A percentile compares a stretch with the other conserved stretches of the same genome.
Evolutionary conservation across 164 flowering plant species (phyloP).

Genomic region (Taxillus chinensis): DNA sequence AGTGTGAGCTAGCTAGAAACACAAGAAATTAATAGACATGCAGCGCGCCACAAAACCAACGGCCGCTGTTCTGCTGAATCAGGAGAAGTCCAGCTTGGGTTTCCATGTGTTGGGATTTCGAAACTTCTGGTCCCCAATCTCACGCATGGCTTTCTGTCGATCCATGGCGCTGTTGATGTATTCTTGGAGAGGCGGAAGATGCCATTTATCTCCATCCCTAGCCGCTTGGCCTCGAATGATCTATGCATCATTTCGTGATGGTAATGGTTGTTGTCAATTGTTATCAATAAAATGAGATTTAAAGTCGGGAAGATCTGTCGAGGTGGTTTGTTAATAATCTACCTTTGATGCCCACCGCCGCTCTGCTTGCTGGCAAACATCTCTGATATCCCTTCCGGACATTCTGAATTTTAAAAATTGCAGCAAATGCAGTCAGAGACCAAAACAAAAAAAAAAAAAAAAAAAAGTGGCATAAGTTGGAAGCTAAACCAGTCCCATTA

Average conservation of each 20-base stretch:
- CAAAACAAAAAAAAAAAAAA: no score
- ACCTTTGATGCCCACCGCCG: slow-evolving; percentile 99
- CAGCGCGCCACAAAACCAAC: no score
- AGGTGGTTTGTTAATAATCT: neutral
- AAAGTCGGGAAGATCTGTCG: no score
- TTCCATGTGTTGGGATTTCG: slow-evolving; percentile 13
- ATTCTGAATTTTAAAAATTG: slow-evolving; percentile 31
- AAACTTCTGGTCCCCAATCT: slow-evolving; percentile 19
- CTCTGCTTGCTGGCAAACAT: slow-evolving; percentile 92
- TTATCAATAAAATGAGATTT: no score
- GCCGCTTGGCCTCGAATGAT: slow-evolving; percentile 67
- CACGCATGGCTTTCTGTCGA: slow-evolving; percentile 34
- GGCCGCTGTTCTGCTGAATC: neutral
- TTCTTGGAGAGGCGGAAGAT: slow-evolving; percentile 72
- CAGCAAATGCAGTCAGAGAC: neutral
- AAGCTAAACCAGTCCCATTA: no score
- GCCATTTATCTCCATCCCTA: slow-evolving; percentile 25
- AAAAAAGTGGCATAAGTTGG: no score
- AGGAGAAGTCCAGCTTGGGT: slow-evolving; percentile 27
- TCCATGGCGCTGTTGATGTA: slow-evolving; percentile 51
- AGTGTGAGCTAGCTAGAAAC: no score
- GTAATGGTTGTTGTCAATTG: no score
- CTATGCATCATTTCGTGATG: slow-evolving; percentile 17
- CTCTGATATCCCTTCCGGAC: slow-evolving; percentile 94
- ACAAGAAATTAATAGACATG: no score